These are phyloP conservation scores for Takakia lepidozioides DNA, from an alignment of 225 moss, liverwort and hornwort species.

Conservation along the genomic window DNA sequence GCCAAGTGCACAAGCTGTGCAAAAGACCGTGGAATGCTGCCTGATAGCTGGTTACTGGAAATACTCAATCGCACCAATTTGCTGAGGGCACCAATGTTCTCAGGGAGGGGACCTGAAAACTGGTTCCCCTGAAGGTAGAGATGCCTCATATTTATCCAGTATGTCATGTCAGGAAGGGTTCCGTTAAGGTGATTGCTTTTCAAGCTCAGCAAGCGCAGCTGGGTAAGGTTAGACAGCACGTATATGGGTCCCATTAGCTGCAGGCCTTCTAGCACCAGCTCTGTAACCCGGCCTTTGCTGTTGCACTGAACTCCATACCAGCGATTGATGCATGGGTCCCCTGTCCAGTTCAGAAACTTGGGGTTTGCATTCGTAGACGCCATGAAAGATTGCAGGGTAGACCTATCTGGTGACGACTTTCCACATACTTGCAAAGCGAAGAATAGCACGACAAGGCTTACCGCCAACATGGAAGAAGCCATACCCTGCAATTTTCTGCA, in stretches of 20 bases:
- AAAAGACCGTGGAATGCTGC: conserved; percentile 30
- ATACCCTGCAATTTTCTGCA: no score
- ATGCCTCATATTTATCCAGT: conserved; percentile 37
- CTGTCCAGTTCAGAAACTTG: conserved; percentile 37
- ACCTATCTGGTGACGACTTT: conserved; percentile 10
- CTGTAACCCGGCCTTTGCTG: conserved; percentile 32
- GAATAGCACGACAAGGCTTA: no score
- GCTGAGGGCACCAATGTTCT: conserved; percentile 15
- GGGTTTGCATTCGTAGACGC: conserved; percentile 26
- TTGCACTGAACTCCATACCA: conserved; percentile 52
- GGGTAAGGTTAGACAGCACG: conserved; percentile 21
- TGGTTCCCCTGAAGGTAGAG: conserved; percentile 55
- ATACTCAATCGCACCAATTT: conserved; percentile 39
- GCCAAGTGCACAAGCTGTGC: conserved; percentile 37
- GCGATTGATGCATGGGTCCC: conserved; percentile 24
- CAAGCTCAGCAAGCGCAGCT: conserved; percentile 43
- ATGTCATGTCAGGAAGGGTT: conserved; percentile 45
- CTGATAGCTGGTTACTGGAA: conserved; percentile 39
- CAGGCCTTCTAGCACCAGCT: conserved; percentile 33
- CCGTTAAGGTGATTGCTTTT: conserved; percentile 50
- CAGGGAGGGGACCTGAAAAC: conserved; percentile 36
- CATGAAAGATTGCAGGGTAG: conserved; percentile 19
- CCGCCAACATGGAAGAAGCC: no score
- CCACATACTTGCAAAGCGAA: no score
- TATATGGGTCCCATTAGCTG: conserved; percentile 43